These are phyloP conservation scores for Mycena galericulata DNA, from an alignment of 768 basidiomycete genomes.

Conservation along the genomic window DNA sequence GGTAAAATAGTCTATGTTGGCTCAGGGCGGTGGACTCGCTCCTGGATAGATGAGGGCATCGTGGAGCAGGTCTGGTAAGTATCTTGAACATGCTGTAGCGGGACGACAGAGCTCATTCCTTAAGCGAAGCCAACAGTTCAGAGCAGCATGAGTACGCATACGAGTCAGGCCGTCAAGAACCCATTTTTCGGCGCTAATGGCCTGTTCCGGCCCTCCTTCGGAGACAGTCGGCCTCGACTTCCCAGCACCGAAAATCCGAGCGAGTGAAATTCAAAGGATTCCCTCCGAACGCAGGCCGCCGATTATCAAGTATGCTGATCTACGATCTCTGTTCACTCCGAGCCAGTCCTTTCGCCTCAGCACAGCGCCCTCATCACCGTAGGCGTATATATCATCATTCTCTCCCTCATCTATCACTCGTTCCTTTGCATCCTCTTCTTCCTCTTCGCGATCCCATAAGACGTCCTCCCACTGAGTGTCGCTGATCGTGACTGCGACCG, in stretches of 20 bases:
- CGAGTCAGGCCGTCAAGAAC: slow-evolving; percentile 13
- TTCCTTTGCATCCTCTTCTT: slow-evolving; percentile 53
- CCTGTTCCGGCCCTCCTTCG: slow-evolving; percentile 4
- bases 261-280: slow-evolving; percentile 60
- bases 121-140: slow-evolving; percentile 13
- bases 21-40: slow-evolving; percentile 53
- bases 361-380: slow-evolving; percentile 63
- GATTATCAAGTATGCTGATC: slow-evolving; percentile 84
- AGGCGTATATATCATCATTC: slow-evolving; percentile 70
- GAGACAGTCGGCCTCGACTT: slow-evolving; percentile 37
- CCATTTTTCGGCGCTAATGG: not conserved
- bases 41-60: slow-evolving; percentile 31
- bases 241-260: too few relatives aligned
- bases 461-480: slow-evolving; percentile 87
- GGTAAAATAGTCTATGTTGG: slow-evolving; percentile 70
- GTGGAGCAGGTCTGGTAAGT: slow-evolving; percentile 17
- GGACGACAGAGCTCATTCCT: slow-evolving; percentile 26
- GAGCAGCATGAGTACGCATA: not conserved
- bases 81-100: slow-evolving; percentile 29
- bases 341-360: slow-evolving; percentile 76
- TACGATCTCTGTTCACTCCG: slow-evolving; percentile 81
- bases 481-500: slow-evolving; percentile 82
- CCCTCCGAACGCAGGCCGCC: slow-evolving; percentile 82
- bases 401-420: slow-evolving; percentile 41
- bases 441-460: slow-evolving; percentile 77